Conservation (phyloP, 441 rosid genomes). For the Flueggea neowawraea region DNA sequence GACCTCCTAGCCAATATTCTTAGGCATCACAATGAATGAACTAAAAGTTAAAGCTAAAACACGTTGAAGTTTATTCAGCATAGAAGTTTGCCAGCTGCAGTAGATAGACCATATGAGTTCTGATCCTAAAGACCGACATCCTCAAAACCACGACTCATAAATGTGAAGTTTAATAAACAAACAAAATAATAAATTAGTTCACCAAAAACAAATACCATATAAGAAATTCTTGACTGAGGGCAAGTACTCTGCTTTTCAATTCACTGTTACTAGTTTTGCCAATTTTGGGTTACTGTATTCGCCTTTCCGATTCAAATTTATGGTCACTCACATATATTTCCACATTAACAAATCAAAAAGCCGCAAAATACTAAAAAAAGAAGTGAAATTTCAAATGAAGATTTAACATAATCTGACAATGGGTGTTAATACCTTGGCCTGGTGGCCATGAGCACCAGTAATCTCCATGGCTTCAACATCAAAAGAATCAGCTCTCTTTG, state of each 20-base stretch:
- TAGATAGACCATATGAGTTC: too few relatives aligned
- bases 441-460: slow-evolving; percentile 51
- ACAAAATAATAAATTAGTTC: too few relatives aligned
- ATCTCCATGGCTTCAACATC: slow-evolving; percentile 99
- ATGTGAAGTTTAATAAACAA: too few relatives aligned
- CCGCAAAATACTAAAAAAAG: neutral
- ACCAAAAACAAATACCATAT: too few relatives aligned
- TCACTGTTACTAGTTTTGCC: too few relatives aligned
- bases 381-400: neutral
- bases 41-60: neutral
- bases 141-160: too few relatives aligned
- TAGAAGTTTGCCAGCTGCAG: neutral
- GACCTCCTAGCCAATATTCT: neutral
- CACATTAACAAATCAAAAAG: neutral
- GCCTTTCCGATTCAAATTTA: too few relatives aligned
- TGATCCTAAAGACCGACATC: too few relatives aligned
- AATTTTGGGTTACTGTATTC: too few relatives aligned
- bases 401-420: neutral
- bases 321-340: too few relatives aligned
- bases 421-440: slow-evolving; percentile 42
- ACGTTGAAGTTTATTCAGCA: neutral
- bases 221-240: too few relatives aligned
- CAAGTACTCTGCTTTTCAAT: too few relatives aligned
- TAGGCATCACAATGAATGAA: neutral
- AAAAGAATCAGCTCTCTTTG: slow-evolving; percentile 73